These are phyloP conservation scores for Primulina eburnea DNA, from an alignment of 257 asterid species.

Conservation along the genomic window DNA sequence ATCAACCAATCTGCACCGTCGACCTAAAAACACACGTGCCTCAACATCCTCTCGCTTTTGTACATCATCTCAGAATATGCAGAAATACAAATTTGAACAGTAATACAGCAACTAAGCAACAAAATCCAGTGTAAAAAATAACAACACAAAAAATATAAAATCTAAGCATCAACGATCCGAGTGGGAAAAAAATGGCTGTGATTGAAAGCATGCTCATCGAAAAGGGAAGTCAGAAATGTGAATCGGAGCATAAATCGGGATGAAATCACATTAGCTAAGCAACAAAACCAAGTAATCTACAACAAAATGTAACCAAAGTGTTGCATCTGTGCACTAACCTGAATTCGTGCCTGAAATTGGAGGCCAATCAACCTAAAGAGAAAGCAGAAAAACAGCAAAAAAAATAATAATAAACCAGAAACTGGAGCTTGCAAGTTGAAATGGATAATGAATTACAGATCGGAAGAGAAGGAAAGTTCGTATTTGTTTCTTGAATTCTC, in stretches of 20 bases:
- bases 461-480: slow-evolving; percentile 2
- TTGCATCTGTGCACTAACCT: too few relatives aligned
- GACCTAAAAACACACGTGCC: slow-evolving; percentile 42
- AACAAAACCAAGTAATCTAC: background rate
- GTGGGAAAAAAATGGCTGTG: background rate
- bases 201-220: background rate
- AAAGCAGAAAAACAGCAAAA: background rate
- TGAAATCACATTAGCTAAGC: background rate
- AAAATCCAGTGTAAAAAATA: background rate
- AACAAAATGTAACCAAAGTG: background rate
- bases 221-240: background rate
- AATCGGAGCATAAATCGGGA: background rate
- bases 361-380: background rate
- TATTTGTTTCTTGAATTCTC: too few relatives aligned
- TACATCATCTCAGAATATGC: slow-evolving; percentile 4
- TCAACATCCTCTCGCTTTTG: slow-evolving; percentile 29
- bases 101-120: background rate
- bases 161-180: background rate
- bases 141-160: background rate
- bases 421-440: background rate
- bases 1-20: background rate
- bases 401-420: background rate
- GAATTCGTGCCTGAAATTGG: background rate
- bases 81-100: background rate
- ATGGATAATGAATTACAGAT: slow-evolving; percentile 14